Evolutionary conservation across 2,329 filamentous ascomycete genomes (phyloP).

Genomic region (Knufia petricola): DNA sequence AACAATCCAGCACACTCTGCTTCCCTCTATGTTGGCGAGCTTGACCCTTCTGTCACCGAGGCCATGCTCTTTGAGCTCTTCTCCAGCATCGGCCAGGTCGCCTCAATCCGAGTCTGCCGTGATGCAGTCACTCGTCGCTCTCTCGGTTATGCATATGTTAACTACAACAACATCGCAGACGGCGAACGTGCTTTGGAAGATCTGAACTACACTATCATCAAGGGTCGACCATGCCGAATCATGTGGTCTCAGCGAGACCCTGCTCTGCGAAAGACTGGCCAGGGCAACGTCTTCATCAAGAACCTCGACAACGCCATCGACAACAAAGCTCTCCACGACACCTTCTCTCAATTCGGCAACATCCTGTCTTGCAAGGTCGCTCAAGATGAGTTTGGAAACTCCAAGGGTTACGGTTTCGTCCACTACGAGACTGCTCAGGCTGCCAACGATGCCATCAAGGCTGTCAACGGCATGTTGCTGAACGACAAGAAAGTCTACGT

Average conservation of each 20-base stretch:
- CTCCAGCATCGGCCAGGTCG: conserved; percentile 97
- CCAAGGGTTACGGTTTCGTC: conserved; percentile 98
- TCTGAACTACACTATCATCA: conserved; percentile 99
- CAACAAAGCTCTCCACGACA: conserved; percentile 99
- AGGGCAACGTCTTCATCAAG: conserved; percentile 99
- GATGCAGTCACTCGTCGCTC: conserved; percentile 97
- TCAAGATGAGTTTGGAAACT: conserved; percentile 91
- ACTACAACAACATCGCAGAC: conserved; percentile 96
- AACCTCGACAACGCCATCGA: conserved; percentile 97
- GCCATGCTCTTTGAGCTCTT: conserved; percentile 99
- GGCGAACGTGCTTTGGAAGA: conserved; percentile 98
- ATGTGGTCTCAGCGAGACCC: conserved; percentile 99
- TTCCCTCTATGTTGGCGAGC: conserved; percentile 97
- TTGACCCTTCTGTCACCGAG: conserved; percentile 95
- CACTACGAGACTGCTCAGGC: conserved; percentile 99
- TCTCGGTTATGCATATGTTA: conserved; percentile 98
- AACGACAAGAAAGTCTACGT: conserved; percentile 99
- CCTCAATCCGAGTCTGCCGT: conserved; percentile 98
- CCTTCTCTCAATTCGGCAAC: conserved; percentile 97
- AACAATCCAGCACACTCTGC: conserved; percentile 90
- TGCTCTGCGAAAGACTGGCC: conserved; percentile 95
- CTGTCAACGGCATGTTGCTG: conserved; percentile 97
- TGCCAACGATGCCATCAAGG: conserved; percentile 94
- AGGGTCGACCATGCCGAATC: conserved; percentile 97
- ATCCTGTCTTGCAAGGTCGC: conserved; percentile 99